These are phyloP conservation scores for Cyathus olla DNA, from an alignment of 1,284 basidiomycete genomes.

Conservation along the genomic window DNA sequence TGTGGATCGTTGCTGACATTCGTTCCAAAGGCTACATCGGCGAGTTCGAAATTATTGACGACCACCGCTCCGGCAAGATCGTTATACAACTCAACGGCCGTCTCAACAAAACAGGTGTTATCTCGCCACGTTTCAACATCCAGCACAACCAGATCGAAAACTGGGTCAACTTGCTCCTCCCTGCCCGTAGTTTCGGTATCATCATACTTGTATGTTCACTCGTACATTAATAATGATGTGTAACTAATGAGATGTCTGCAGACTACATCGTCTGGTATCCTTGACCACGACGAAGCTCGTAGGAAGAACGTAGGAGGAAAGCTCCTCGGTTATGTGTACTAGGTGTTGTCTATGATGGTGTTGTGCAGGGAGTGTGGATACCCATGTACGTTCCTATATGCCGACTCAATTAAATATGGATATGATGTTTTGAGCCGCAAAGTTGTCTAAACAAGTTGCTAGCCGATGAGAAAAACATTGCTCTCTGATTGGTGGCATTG, in stretches of 20 bases:
- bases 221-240: constrained; percentile 3
- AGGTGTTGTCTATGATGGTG: constrained; percentile 34
- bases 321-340: constrained; percentile 88
- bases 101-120: constrained; percentile 99
- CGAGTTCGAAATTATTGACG: constrained; percentile 99
- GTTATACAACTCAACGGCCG: constrained; percentile 99
- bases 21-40: constrained; percentile 89
- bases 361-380: too few species aligned
- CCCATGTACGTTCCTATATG: too few species aligned
- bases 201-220: constrained; percentile 84
- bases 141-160: constrained; percentile 93
- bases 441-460: too few species aligned
- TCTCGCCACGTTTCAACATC: constrained; percentile 98
- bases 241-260: constrained; percentile 32
- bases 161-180: constrained; percentile 95
- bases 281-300: constrained; percentile 99
- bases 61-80: constrained; percentile 99
- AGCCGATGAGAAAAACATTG: too few species aligned
- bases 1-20: constrained; percentile 8
- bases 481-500: too few species aligned
- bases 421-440: too few species aligned
- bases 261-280: constrained; percentile 98
- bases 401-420: too few species aligned
- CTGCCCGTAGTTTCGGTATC: constrained; percentile 95
- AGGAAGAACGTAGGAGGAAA: constrained; percentile 98